These are phyloP conservation scores for Annulohypoxylon moriforme DNA, from an alignment of 495 filamentous ascomycete genomes.

Conservation along the genomic window DNA sequence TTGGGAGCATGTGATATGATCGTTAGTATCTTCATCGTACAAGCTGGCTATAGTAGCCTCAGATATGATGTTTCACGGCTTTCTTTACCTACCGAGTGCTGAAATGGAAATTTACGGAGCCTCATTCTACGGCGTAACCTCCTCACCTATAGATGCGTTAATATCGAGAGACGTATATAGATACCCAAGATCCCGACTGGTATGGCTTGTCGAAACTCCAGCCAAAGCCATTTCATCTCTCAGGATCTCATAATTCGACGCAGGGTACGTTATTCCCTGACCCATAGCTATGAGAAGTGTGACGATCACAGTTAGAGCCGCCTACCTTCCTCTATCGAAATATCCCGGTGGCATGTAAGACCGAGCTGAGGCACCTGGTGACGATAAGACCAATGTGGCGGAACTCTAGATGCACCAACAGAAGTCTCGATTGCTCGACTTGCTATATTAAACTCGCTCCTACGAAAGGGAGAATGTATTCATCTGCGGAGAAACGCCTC, in stretches of 20 bases:
- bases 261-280: not conserved
- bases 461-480: not conserved
- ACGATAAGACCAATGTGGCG: not conserved
- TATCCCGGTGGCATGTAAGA: not conserved
- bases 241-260: not conserved
- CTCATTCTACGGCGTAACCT: not conserved
- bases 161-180: constrained; percentile 20
- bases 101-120: constrained; percentile 17
- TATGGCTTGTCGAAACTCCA: not conserved
- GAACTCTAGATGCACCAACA: not conserved
- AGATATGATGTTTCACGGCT: not conserved
- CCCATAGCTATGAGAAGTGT: not conserved
- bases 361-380: constrained; percentile 12
- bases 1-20: constrained; percentile 26
- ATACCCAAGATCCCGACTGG: constrained; percentile 1
- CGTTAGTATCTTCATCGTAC: constrained; percentile 2
- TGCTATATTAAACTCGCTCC: constrained; percentile 14
- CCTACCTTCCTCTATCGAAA: constrained; percentile 13
- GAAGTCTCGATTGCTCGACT: not conserved
- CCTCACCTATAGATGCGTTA: not conserved
- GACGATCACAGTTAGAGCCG: not conserved
- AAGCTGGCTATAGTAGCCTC: constrained; percentile 13
- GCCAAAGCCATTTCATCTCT: not conserved
- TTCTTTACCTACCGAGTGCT: not conserved
- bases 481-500: not conserved